Conservation (phyloP, 805 yeast species). For the Ogataea zsoltii region DNA sequence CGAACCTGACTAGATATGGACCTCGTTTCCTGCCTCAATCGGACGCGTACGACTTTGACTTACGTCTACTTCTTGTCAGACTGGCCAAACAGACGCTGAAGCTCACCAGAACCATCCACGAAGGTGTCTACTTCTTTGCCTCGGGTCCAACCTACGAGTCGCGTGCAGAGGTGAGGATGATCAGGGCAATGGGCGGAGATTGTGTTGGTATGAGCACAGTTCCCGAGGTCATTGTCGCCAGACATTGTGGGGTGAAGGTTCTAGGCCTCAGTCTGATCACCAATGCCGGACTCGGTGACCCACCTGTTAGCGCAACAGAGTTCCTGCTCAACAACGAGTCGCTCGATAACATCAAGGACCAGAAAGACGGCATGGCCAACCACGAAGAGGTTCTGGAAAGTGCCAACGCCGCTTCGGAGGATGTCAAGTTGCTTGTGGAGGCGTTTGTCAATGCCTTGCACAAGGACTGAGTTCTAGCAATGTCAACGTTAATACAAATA, state of each 20-base stretch:
- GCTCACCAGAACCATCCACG: constrained; percentile 67
- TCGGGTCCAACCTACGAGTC: constrained; percentile 95
- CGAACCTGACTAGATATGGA: constrained; percentile 77
- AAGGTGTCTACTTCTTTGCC: constrained; percentile 83
- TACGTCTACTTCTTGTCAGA: constrained; percentile 61
- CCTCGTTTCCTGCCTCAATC: constrained; percentile 86
- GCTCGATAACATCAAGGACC: constrained; percentile 38
- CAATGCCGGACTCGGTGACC: constrained; percentile 71
- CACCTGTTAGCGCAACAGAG: constrained; percentile 67
- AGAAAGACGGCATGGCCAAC: constrained; percentile 75
- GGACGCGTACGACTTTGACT: constrained; percentile 80
- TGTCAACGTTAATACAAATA: constrained; percentile 3
- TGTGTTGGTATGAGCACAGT: constrained; percentile 98
- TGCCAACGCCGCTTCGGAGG: constrained; percentile 77
- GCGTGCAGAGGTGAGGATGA: constrained; percentile 84
- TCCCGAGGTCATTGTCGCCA: constrained; percentile 91
- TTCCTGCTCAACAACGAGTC: constrained; percentile 23
- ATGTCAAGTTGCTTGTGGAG: constrained; percentile 71
- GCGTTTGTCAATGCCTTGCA: constrained; percentile 44
- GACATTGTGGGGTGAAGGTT: constrained; percentile 82
- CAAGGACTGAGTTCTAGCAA: not conserved
- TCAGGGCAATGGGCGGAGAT: constrained; percentile 77
- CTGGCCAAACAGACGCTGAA: constrained; percentile 45
- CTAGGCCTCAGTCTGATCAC: constrained; percentile 86
- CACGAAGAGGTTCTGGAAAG: constrained; percentile 90